phyloP scores from a whole-genome alignment of 345 rosid species.

The Populus pruinosa region DNA sequence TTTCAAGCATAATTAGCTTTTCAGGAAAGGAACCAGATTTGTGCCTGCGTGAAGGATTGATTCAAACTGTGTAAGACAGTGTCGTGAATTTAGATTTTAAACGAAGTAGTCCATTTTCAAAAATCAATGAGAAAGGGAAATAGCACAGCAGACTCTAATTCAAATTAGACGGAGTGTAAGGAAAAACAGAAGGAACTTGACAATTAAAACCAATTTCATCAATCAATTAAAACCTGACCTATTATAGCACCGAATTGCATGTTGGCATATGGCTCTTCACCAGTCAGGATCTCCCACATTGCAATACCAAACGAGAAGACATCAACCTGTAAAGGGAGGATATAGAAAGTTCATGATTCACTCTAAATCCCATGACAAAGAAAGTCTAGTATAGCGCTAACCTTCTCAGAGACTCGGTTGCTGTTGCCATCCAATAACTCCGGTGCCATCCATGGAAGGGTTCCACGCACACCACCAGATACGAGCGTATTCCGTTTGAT shows the following conservation, averaged over 20 bases:
- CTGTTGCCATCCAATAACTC: conserved; percentile 76
- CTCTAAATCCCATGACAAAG: not conserved
- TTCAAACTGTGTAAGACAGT: too few relatives aligned
- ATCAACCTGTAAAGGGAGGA: conserved; percentile 61
- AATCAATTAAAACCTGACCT: conserved; percentile 39
- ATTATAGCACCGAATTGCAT: conserved; percentile 94
- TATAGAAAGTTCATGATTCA: not conserved
- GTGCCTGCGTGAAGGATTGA: too few relatives aligned
- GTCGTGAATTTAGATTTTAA: too few relatives aligned
- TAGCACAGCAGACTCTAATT: too few relatives aligned
- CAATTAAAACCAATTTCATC: not conserved
- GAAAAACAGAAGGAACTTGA: not conserved
- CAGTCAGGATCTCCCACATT: conserved; percentile 83
- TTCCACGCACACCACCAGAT: conserved; percentile 91
- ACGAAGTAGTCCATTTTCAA: too few relatives aligned
- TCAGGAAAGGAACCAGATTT: too few relatives aligned
- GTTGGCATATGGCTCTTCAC: conserved; percentile 86
- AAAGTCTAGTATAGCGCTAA: conserved; percentile 12
- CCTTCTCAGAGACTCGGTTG: conserved; percentile 83
- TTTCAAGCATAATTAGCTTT: too few relatives aligned
- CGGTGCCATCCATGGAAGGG: conserved; percentile 99
- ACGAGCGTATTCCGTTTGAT: conserved; percentile 85
- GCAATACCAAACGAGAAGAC: conserved; percentile 83
- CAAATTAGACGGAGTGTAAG: not conserved
- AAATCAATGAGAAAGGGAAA: too few relatives aligned